phyloP scores from a whole-genome alignment of 2,329 filamentous ascomycete genomes.

The Dichotomopilus funicola region DNA sequence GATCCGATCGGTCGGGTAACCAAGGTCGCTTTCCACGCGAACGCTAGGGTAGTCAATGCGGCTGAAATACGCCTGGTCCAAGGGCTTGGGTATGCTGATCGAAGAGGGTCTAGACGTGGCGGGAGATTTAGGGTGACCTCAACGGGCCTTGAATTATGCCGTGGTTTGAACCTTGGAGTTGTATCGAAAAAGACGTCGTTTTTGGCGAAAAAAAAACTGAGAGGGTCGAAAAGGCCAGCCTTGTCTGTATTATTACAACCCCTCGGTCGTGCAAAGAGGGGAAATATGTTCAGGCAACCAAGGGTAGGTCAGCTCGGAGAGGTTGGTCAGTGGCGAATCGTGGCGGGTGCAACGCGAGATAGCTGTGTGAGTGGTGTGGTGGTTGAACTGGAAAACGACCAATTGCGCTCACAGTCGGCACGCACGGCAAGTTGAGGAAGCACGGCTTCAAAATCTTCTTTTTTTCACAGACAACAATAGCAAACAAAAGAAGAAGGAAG shows the following conservation, averaged over 20 bases:
- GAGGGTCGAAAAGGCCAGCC: not conserved
- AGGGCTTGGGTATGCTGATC: not conserved
- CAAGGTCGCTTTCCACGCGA: not conserved
- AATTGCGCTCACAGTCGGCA: conserved; percentile 10
- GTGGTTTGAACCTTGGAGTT: not conserved
- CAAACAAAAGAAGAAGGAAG: conserved; percentile 5
- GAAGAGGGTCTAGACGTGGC: not conserved
- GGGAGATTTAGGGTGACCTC: not conserved
- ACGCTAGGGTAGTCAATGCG: conserved; percentile 8
- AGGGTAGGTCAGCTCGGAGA: not conserved
- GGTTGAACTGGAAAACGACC: conserved; percentile 9
- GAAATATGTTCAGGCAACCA: not conserved
- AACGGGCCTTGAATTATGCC: not conserved
- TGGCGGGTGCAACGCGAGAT: conserved; percentile 1
- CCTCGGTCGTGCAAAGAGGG: not conserved
- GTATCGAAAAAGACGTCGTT: not conserved
- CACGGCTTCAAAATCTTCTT: conserved; percentile 17
- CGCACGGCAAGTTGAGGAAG: conserved; percentile 16
- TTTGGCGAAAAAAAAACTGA: not conserved
- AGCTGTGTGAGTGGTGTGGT: not conserved
- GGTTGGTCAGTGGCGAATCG: conserved; percentile 4
- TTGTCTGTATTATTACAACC: not conserved
- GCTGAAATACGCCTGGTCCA: not conserved
- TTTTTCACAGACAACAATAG: not conserved
- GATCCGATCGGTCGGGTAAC: conserved; percentile 17